Percentiles rank a stretch among this genome's conserved stretches.
Evolutionary conservation across 345 rosid species (phyloP).

Genomic region (Balakata baccata): DNA sequence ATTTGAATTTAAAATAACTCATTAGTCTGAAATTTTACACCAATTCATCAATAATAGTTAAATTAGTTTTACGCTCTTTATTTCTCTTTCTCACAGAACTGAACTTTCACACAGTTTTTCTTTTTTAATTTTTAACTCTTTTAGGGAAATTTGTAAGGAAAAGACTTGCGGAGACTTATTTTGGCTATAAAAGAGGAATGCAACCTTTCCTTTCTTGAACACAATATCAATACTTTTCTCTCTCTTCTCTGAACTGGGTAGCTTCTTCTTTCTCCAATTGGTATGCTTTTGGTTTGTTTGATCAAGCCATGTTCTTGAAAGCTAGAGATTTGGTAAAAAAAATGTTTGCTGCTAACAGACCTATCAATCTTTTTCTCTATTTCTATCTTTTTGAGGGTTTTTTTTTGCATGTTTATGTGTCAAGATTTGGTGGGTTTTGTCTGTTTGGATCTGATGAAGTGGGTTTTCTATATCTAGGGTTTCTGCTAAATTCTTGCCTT

Average conservation of each 20-base stretch:
- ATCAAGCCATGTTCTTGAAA: constrained; percentile 9
- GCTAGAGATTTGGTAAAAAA: neutral
- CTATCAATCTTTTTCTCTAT: neutral
- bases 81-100: no score
- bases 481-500: constrained; percentile 9
- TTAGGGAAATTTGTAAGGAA: neutral
- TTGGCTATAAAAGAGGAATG: constrained; percentile 34
- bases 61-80: no score
- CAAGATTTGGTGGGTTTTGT: constrained; percentile 17
- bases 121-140: neutral
- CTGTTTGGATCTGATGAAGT: constrained; percentile 34
- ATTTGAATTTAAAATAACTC: no score
- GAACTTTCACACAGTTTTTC: no score
- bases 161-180: neutral
- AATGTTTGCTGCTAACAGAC: neutral
- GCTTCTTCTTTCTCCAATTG: neutral
- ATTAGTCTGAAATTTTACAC: no score
- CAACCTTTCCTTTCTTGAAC: constrained; percentile 42
- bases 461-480: constrained; percentile 32
- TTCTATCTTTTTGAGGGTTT: neutral
- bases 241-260: neutral
- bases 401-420: constrained; percentile 24
- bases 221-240: neutral
- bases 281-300: constrained; percentile 12
- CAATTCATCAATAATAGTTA: no score